These are phyloP conservation scores for Colletotrichum sp. DNA, from an alignment of 2,329 filamentous ascomycete species.

Conservation along the genomic window DNA sequence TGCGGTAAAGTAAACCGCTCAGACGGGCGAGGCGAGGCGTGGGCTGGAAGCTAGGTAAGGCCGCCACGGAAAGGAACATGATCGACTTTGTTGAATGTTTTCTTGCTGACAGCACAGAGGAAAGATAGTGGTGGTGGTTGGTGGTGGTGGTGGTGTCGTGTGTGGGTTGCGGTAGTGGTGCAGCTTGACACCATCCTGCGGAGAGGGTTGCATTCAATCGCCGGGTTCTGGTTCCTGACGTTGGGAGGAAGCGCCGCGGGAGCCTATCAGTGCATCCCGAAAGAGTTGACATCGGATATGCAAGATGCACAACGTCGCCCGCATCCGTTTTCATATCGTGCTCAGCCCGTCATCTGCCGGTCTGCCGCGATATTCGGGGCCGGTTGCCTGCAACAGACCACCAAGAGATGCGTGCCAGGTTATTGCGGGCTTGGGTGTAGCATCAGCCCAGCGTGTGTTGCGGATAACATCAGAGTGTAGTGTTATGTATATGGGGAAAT, in stretches of 20 bases:
- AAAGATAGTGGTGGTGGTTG: not conserved
- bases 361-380: not conserved
- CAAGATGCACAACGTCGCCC: not conserved
- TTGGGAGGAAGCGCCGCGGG: not conserved
- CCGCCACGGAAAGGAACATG: not conserved
- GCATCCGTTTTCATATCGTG: constrained; percentile 2
- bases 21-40: constrained; percentile 7
- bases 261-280: constrained; percentile 4
- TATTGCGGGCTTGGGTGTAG: not conserved
- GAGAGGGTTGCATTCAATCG: constrained; percentile 16
- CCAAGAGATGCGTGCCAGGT: not conserved
- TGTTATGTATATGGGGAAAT: not conserved
- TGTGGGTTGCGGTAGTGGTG: not conserved
- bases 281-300: constrained; percentile 5
- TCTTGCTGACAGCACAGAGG: not conserved
- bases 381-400: not conserved
- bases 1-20: not conserved
- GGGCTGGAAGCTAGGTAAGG: not conserved
- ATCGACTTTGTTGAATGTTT: constrained; percentile 10
- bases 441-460: not conserved
- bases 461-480: not conserved
- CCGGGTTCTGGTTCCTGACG: constrained; percentile 6
- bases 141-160: not conserved
- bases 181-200: constrained; percentile 12
- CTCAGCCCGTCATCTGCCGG: constrained; percentile 16